Percentiles rank a stretch among this genome's conserved stretches.
Evolutionary conservation across 2,329 filamentous ascomycete genomes (phyloP).

Genomic region (Aquanectria penicillioides): DNA sequence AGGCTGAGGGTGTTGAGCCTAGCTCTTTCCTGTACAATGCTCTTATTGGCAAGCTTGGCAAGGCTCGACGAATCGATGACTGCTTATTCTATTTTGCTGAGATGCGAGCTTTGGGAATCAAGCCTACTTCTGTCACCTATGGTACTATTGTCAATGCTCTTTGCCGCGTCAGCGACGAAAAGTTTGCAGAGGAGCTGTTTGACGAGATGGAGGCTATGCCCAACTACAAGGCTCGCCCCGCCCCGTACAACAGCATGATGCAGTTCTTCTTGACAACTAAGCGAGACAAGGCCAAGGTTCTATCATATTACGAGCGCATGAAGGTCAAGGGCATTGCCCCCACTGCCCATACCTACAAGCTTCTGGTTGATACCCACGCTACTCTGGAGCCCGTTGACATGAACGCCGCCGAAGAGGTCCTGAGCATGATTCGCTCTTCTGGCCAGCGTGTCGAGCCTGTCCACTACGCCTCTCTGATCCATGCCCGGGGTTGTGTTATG

Average conservation of each 20-base stretch:
- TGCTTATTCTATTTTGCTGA: conserved; percentile 98
- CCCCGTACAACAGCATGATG: conserved; percentile 99
- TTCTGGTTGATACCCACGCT: conserved; percentile 93
- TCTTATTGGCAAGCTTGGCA: conserved; percentile 96
- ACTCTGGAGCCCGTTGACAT: conserved; percentile 93
- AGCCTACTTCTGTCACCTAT: conserved; percentile 96
- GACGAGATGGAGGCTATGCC: conserved; percentile 99
- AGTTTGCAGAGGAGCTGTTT: conserved; percentile 96
- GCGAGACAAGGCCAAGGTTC: conserved; percentile 92
- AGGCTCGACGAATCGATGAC: conserved; percentile 97
- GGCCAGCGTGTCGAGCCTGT: conserved; percentile 87
- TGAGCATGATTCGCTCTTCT: conserved; percentile 78
- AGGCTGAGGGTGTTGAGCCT: conserved; percentile 92
- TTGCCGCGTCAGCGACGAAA: conserved; percentile 96
- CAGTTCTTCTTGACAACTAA: conserved; percentile 99
- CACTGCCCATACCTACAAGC: conserved; percentile 96
- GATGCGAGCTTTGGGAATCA: conserved; percentile 93
- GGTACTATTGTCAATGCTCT: conserved; percentile 98
- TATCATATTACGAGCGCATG: conserved; percentile 97
- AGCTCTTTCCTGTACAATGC: conserved; percentile 99
- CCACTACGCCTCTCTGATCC: conserved; percentile 94
- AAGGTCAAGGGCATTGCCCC: conserved; percentile 85
- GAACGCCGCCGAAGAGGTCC: conserved; percentile 83
- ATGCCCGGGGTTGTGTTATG: conserved; percentile 92
- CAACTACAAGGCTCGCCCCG: conserved; percentile 97